Evolutionary conservation across 768 basidiomycete species (phyloP).

Genomic region (Termitomyces titanicus): DNA sequence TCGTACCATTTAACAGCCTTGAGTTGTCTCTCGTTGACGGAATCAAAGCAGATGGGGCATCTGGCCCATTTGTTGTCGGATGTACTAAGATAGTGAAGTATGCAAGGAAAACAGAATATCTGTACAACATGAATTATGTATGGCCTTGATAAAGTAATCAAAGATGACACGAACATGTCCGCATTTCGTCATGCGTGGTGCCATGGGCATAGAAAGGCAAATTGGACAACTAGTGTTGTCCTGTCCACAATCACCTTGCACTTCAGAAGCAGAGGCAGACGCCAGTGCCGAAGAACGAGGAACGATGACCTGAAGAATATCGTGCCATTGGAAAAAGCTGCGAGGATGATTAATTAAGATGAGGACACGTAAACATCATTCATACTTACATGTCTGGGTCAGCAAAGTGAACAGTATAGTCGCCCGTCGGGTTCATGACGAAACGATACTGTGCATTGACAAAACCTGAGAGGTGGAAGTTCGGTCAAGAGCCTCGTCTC

Average conservation of each 20-base stretch:
- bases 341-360: neutral
- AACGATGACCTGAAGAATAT: slow-evolving; percentile 92
- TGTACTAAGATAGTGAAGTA: slow-evolving; percentile 83
- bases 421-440: slow-evolving; percentile 89
- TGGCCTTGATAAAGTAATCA: slow-evolving; percentile 9
- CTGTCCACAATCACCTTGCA: slow-evolving; percentile 42
- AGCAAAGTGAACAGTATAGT: slow-evolving; percentile 92
- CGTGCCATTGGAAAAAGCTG: slow-evolving; percentile 95
- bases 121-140: slow-evolving; percentile 28
- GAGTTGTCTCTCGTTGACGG: slow-evolving; percentile 84
- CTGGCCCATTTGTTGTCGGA: slow-evolving; percentile 89
- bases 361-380: neutral
- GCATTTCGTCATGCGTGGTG: slow-evolving; percentile 94
- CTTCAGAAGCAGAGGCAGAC: slow-evolving; percentile 50
- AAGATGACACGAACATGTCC: slow-evolving; percentile 75
- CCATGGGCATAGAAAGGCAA: slow-evolving; percentile 86
- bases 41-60: slow-evolving; percentile 96
- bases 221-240: slow-evolving; percentile 86
- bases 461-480: slow-evolving; percentile 54
- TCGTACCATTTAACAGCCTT: slow-evolving; percentile 93
- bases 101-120: slow-evolving; percentile 95
- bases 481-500: slow-evolving; percentile 15
- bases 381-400: slow-evolving; percentile 89
- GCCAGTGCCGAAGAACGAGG: slow-evolving; percentile 77
- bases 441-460: slow-evolving; percentile 97